A percentile compares a stretch with the other conserved stretches of the same genome.
Conservation (phyloP, 371 early-diverging fungal genomes). For the Parasitella parasitica region DNA sequence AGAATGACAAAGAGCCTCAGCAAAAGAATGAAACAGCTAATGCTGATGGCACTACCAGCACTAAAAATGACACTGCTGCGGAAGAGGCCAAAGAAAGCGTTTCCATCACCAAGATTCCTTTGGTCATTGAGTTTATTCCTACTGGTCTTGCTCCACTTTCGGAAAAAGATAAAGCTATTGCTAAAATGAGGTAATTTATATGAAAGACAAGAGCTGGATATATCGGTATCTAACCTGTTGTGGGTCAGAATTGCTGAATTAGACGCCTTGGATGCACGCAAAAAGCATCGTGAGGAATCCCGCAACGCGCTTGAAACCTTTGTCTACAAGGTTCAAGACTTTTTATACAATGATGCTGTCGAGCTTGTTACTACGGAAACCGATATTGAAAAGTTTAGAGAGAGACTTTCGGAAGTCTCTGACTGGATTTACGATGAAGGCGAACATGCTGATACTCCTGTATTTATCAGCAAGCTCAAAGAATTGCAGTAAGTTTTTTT, state of each 20-base stretch:
- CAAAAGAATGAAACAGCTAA: conserved; percentile 16
- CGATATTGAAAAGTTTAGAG: conserved; percentile 68
- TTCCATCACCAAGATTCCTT: conserved; percentile 41
- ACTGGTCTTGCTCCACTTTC: conserved; percentile 46
- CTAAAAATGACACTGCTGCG: conserved; percentile 2
- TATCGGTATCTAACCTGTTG: neutral
- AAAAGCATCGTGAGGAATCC: conserved; percentile 79
- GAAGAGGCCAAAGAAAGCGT: conserved; percentile 35
- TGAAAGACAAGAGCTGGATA: neutral
- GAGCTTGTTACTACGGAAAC: conserved; percentile 66
- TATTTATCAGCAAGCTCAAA: conserved; percentile 48
- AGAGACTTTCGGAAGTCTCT: conserved; percentile 58
- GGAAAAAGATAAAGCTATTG: conserved; percentile 30
- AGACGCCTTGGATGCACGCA: conserved; percentile 44
- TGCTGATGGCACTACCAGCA: neutral
- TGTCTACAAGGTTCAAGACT: conserved; percentile 84
- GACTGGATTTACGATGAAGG: conserved; percentile 90
- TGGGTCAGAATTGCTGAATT: conserved; percentile 31
- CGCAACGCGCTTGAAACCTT: conserved; percentile 88
- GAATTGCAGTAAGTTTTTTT: conserved; percentile 44
- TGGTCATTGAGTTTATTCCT: conserved; percentile 44
- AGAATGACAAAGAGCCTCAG: conserved; percentile 2
- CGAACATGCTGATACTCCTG: conserved; percentile 61
- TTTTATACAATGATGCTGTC: conserved; percentile 73
- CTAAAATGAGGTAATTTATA: conserved; percentile 34